Evolutionary conservation across 176 grass and related monocot species (phyloP), one percentile per base, ranked within the genome.

Genomic region (Oryza coarctata): DNA sequence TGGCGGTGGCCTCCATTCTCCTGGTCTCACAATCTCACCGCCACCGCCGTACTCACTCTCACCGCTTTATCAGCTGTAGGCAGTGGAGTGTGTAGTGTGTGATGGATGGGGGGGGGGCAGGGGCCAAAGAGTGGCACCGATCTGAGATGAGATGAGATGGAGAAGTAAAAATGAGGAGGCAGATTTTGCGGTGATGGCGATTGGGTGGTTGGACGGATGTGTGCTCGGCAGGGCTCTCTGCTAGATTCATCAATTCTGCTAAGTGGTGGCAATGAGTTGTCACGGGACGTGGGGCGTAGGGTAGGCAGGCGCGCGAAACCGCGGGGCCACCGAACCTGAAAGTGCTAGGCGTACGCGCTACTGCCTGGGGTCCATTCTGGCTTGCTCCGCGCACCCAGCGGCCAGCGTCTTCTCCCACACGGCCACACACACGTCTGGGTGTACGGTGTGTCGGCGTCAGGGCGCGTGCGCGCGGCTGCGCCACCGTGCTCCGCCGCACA

Each of bases 101-200:
- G n/a, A n/a, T n/a, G n/a, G n/a, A 58, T 47, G 23, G 17, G 15
- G 22, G 15, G 22, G 31, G 71, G 28, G 68, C 77, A 89, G 77
- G 71, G 41, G 87, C 77, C 87, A 89, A 89, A 77, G 12, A 5
- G 64, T 74, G 68, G 63, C 58, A 70, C 32, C 12, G 23, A 20
- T 5, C 8, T n/a, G 29, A 6, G 30, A 9, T n/a, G 17, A 20
- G 4, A 12, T 3, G 52, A 27, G 7, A 38, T 20, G 7, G 33
- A 36, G 38, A 10, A 77, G 38, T 82, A 87, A 82, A 78, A 83
- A 83, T 83, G 86, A 3, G 44, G 55, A 5, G 31, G 41, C 55
- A 52, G 83, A 14, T 45, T 78, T 31, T n/a, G 67, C 68, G 27
- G 49, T 14, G 69, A 83, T 23, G 44, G 30, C 17, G 63, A 76